These are phyloP conservation scores for Cutaneotrichosporon sp. DNA, from an alignment of 1,284 basidiomycete species.

Conservation along the genomic window DNA sequence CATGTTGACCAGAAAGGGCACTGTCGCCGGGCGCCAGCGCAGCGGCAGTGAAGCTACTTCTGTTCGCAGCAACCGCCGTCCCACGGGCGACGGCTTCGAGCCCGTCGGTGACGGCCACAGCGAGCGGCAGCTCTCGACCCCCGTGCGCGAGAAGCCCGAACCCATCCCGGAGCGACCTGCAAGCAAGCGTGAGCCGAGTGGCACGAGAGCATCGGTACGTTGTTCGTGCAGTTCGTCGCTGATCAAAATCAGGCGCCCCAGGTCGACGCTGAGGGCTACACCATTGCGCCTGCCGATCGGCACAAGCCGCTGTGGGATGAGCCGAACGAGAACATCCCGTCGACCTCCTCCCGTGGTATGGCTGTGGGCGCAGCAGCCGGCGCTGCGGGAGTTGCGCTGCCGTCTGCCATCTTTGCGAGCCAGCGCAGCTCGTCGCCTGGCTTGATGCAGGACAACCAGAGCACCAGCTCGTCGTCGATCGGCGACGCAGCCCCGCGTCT, in stretches of 20 bases:
- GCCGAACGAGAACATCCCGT: conserved; percentile 35
- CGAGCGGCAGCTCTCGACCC: conserved; percentile 4
- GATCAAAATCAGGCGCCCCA: conserved; percentile 26
- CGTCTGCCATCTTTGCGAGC: conserved; percentile 23
- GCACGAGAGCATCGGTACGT: neutral
- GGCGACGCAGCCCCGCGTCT: conserved; percentile 17
- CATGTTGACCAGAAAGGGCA: conserved; percentile 50
- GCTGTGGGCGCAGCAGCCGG: neutral
- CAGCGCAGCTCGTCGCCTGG: conserved; percentile 18
- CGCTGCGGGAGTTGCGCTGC: conserved; percentile 17
- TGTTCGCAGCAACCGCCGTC: conserved; percentile 29
- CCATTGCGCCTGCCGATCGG: conserved; percentile 57
- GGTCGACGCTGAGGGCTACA: conserved; percentile 59
- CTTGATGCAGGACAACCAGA: conserved; percentile 2
- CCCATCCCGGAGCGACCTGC: neutral
- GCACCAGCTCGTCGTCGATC: conserved; percentile 5
- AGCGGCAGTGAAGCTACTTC: conserved; percentile 31
- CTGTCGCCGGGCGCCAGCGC: conserved; percentile 31
- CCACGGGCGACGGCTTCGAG: conserved; percentile 2
- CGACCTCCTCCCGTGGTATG: conserved; percentile 6
- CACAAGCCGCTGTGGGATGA: conserved; percentile 57
- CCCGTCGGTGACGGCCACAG: neutral
- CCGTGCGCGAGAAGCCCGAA: conserved; percentile 3
- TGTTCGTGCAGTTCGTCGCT: neutral
- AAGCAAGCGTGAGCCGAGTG: neutral